Evolutionary conservation across 2,329 filamentous ascomycete genomes (phyloP).

Genomic region (Chrysosporium keratinophilum): DNA sequence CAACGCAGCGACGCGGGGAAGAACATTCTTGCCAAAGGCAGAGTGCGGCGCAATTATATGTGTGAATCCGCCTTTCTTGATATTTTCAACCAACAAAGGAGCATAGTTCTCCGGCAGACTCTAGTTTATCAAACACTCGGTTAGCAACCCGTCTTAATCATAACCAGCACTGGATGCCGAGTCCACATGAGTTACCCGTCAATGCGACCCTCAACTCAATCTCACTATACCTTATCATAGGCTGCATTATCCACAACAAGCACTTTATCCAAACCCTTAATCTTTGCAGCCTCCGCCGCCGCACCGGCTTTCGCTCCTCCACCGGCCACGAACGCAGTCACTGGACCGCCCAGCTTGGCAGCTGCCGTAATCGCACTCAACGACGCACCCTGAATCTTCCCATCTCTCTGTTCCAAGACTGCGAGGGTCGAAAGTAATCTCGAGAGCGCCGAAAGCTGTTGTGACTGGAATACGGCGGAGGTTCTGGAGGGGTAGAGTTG

Average conservation of each 20-base stretch:
- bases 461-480: slow-evolving; percentile 28
- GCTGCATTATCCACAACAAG: slow-evolving; percentile 76
- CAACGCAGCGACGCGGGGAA: slow-evolving; percentile 83
- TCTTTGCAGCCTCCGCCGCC: slow-evolving; percentile 76
- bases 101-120: slow-evolving; percentile 89
- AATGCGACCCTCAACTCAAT: neutral
- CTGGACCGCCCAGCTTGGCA: slow-evolving; percentile 68
- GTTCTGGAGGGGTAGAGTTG: slow-evolving; percentile 35
- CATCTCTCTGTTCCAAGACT: slow-evolving; percentile 83
- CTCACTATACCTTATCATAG: slow-evolving; percentile 69
- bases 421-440: slow-evolving; percentile 79
- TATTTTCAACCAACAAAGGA: slow-evolving; percentile 87
- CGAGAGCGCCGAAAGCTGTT: slow-evolving; percentile 47
- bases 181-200: neutral
- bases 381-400: slow-evolving; percentile 71
- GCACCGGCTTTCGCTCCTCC: slow-evolving; percentile 58
- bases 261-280: slow-evolving; percentile 84
- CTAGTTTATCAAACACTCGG: slow-evolving; percentile 33
- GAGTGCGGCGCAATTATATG: slow-evolving; percentile 86
- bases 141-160: neutral
- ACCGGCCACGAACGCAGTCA: slow-evolving; percentile 83
- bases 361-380: slow-evolving; percentile 79
- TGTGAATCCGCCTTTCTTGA: slow-evolving; percentile 89
- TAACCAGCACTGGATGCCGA: neutral
- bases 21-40: slow-evolving; percentile 88